A percentile compares a stretch with the other conserved stretches of the same genome.
Conservation (phyloP, 148 eudicot species). For the Amaranthus hypochondriacus region DNA sequence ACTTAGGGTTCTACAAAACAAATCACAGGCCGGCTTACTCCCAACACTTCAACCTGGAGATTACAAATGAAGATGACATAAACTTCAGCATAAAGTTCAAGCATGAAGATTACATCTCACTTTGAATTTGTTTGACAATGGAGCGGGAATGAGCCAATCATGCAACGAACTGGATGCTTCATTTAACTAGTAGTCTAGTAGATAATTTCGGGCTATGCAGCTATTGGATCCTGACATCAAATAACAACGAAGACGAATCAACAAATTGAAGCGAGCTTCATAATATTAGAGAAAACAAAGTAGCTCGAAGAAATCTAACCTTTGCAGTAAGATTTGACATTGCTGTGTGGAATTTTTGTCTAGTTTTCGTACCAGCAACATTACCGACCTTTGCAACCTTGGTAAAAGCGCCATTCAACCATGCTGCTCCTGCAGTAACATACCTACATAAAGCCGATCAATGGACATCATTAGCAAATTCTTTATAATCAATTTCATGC, state of each 20-base stretch:
- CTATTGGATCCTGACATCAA: slow-evolving; percentile 39
- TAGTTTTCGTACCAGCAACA: slow-evolving; percentile 81
- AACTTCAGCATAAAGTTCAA: neutral
- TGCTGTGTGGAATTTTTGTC: slow-evolving; percentile 65
- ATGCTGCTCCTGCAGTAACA: slow-evolving; percentile 82
- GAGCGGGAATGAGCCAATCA: neutral
- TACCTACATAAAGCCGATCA: slow-evolving; percentile 42
- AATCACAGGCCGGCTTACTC: slow-evolving; percentile 19
- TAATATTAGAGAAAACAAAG: neutral
- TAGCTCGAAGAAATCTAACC: slow-evolving; percentile 33
- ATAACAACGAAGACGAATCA: neutral
- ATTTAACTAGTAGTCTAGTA: neutral
- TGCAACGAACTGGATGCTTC: neutral
- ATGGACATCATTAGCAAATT: neutral
- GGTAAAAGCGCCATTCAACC: slow-evolving; percentile 87
- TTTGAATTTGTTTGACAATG: neutral
- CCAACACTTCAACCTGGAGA: slow-evolving; percentile 5
- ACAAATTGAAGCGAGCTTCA: neutral
- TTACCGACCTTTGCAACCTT: slow-evolving; percentile 89
- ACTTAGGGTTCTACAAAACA: slow-evolving; percentile 5
- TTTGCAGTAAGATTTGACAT: slow-evolving; percentile 74
- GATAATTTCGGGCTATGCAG: slow-evolving; percentile 16
- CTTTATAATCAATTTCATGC: neutral
- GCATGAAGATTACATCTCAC: neutral
- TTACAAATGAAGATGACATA: neutral